phyloP scores from a whole-genome alignment of 2,329 filamentous ascomycete genomes.

The Ophiostoma australiae region DNA sequence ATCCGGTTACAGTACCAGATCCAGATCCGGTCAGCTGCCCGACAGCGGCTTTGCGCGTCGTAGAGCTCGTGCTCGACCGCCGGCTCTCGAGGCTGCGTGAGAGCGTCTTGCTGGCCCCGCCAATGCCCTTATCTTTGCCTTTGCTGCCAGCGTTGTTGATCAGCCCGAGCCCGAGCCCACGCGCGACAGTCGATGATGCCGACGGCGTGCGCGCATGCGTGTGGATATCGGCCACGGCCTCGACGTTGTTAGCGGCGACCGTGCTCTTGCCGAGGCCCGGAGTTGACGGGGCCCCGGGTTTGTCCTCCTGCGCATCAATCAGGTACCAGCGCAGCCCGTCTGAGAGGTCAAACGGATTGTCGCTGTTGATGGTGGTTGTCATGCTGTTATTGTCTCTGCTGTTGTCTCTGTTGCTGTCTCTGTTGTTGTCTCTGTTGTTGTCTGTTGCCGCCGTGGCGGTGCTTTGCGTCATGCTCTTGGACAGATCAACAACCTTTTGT shows the following conservation, averaged over 20 bases:
- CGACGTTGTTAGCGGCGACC: conserved; percentile 79
- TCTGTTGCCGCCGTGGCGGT: not conserved
- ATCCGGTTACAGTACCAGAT: not conserved
- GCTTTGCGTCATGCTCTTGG: conserved; percentile 59
- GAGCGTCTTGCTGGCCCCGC: conserved; percentile 69
- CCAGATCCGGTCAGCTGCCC: not conserved
- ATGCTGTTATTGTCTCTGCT: conserved; percentile 52
- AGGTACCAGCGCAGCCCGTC: conserved; percentile 96
- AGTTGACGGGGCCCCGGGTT: conserved; percentile 83
- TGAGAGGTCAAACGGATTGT: conserved; percentile 94
- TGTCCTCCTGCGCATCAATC: conserved; percentile 89
- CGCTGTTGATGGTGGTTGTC: conserved; percentile 34
- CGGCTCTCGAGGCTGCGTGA: conserved; percentile 88
- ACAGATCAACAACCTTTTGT: conserved; percentile 88
- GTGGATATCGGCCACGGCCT: conserved; percentile 71
- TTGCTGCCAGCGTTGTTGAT: conserved; percentile 20
- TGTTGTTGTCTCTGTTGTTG: conserved; percentile 24
- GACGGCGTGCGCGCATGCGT: conserved; percentile 41
- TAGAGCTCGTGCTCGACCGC: conserved; percentile 80
- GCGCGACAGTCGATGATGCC: conserved; percentile 29
- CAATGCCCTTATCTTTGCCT: conserved; percentile 52
- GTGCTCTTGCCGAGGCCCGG: conserved; percentile 89
- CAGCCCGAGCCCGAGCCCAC: not conserved
- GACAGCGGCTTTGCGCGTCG: conserved; percentile 69
- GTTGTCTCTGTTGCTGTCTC: conserved; percentile 25